Percentiles rank a stretch among this genome's conserved stretches.
These are phyloP conservation scores for Penicillium argentinense DNA, from an alignment of 495 filamentous ascomycete genomes.

Conservation along the genomic window DNA sequence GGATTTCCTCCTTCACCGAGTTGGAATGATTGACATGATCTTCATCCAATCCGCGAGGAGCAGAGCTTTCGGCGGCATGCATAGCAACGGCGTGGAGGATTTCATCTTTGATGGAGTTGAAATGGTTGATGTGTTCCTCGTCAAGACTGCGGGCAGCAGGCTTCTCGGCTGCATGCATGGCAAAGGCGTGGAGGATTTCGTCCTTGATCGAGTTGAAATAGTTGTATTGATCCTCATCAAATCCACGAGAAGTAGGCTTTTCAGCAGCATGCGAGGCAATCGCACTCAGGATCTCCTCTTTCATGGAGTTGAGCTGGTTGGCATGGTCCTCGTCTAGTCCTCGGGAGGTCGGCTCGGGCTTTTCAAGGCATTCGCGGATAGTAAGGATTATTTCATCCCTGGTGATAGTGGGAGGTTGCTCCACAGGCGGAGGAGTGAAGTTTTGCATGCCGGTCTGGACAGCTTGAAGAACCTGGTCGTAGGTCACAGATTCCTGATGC, in stretches of 20 bases:
- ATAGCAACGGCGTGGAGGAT: slow-evolving; percentile 37
- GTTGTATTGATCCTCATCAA: slow-evolving; percentile 7
- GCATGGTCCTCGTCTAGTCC: slow-evolving; percentile 15
- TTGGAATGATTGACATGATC: slow-evolving; percentile 22
- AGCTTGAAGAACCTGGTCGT: slow-evolving; percentile 77
- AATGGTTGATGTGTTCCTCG: slow-evolving; percentile 24
- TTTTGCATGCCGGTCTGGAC: slow-evolving; percentile 80
- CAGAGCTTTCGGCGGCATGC: slow-evolving; percentile 3
- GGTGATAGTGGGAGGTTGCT: slow-evolving; percentile 65
- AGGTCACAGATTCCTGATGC: slow-evolving; percentile 57
- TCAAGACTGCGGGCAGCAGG: slow-evolving; percentile 10
- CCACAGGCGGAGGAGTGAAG: slow-evolving; percentile 68
- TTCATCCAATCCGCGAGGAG: slow-evolving; percentile 16
- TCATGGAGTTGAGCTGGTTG: slow-evolving; percentile 19
- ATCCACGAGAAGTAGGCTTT: slow-evolving; percentile 2
- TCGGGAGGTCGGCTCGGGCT: slow-evolving; percentile 19
- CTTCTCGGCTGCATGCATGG: slow-evolving; percentile 44
- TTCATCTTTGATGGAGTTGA: slow-evolving; percentile 28
- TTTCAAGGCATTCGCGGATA: slow-evolving; percentile 68
- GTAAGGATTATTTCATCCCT: slow-evolving; percentile 74
- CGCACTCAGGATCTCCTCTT: slow-evolving; percentile 46
- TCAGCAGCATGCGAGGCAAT: slow-evolving; percentile 44
- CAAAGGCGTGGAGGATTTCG: slow-evolving; percentile 19
- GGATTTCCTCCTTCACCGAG: slow-evolving; percentile 35
- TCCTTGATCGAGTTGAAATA: slow-evolving; percentile 7